These are phyloP conservation scores for Capronia coronata DNA, from an alignment of 2,329 filamentous ascomycete species.

Conservation along the genomic window DNA sequence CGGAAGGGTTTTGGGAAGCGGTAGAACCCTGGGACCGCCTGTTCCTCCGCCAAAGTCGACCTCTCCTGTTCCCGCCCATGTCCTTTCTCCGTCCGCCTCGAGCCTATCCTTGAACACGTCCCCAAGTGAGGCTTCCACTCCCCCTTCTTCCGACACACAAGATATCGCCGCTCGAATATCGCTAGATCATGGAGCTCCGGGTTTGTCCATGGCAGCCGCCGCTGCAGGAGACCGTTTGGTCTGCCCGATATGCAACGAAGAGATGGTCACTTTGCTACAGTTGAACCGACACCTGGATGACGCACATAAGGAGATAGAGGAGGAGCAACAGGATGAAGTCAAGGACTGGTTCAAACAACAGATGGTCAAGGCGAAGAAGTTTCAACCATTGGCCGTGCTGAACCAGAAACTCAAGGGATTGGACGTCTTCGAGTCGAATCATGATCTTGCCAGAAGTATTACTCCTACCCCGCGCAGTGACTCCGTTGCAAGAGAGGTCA, in stretches of 20 bases:
- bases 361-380: conserved; percentile 85
- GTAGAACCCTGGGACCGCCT: conserved; percentile 69
- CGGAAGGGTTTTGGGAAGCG: conserved; percentile 82
- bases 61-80: conserved; percentile 37
- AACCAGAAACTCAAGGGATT: conserved; percentile 91
- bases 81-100: conserved; percentile 61
- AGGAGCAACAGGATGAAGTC: conserved; percentile 84
- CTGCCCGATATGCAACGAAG: conserved; percentile 96
- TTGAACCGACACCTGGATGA: conserved; percentile 88
- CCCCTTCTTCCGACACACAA: conserved; percentile 65
- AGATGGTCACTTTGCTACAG: conserved; percentile 95
- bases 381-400: conserved; percentile 82
- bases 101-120: conserved; percentile 60
- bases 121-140: conserved; percentile 56
- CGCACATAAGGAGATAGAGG: conserved; percentile 79
- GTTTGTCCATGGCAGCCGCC: conserved; percentile 43
- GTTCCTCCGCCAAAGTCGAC: conserved; percentile 39
- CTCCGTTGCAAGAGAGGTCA: conserved; percentile 25
- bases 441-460: conserved; percentile 48
- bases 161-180: conserved; percentile 78
- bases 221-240: conserved; percentile 63
- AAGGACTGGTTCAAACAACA: conserved; percentile 97
- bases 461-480: conserved; percentile 30
- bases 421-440: conserved; percentile 91
- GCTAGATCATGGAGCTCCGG: conserved; percentile 53